A percentile compares a stretch with the other conserved stretches of the same genome.
These are phyloP conservation scores for Trichothecium sympodiale DNA, from an alignment of 2,329 filamentous ascomycete species.

Conservation along the genomic window DNA sequence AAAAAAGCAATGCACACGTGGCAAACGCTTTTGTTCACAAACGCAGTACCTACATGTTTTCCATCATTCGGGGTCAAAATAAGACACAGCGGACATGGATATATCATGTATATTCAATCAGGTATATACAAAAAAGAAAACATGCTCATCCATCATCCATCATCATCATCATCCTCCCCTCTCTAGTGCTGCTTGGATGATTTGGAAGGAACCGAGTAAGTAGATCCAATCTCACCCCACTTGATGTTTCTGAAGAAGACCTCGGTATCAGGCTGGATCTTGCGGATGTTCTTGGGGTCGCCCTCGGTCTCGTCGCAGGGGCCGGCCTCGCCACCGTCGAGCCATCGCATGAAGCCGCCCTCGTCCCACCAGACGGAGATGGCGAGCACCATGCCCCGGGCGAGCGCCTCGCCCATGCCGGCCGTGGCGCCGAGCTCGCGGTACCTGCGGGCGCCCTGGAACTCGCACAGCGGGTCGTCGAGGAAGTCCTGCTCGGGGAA, in stretches of 20 bases:
- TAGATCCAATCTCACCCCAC: constrained; percentile 50
- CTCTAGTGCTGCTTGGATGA: not conserved
- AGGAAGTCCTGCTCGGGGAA: constrained; percentile 22
- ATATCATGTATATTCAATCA: too few species aligned
- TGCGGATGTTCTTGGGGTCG: constrained; percentile 33
- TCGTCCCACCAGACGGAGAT: constrained; percentile 44
- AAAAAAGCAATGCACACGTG: too few species aligned
- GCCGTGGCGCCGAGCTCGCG: constrained; percentile 27
- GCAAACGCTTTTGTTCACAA: too few species aligned
- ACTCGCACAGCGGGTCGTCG: constrained; percentile 23
- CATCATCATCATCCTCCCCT: not conserved
- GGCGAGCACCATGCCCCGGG: constrained; percentile 37
- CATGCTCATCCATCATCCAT: not conserved
- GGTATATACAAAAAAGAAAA: too few species aligned
- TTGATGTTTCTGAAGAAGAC: constrained; percentile 46
- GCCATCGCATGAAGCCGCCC: constrained; percentile 40
- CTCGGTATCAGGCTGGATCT: constrained; percentile 32
- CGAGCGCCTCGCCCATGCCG: constrained; percentile 33
- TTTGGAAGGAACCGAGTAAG: constrained; percentile 17
- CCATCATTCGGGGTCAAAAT: too few species aligned
- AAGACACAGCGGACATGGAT: too few species aligned
- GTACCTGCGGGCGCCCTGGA: constrained; percentile 16
- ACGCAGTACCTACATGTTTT: too few species aligned
- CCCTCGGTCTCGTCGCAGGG: constrained; percentile 44
- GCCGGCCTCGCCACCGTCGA: constrained; percentile 34